Conservation (phyloP, 73 alveolate species). For the Uronychia binucleata region DNA sequence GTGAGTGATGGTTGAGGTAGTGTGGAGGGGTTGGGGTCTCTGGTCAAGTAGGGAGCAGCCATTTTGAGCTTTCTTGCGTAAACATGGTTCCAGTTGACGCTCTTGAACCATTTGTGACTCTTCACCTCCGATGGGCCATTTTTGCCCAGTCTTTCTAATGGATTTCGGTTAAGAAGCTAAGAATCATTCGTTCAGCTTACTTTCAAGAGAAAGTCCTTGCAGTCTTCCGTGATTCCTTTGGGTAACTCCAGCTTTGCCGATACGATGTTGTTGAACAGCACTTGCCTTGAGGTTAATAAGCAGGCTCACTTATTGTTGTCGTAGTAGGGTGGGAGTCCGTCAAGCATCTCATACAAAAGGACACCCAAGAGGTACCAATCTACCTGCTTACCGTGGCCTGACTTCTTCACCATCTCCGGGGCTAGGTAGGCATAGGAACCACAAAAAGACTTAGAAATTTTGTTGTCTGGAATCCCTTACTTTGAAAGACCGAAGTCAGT, state of each 20-base stretch:
- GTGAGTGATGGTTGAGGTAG: too few relatives aligned
- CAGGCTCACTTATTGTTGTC: conserved; percentile 72
- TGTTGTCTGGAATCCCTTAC: conserved; percentile 79
- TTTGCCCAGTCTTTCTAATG: background rate
- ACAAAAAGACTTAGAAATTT: conserved; percentile 84
- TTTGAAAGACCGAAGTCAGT: conserved; percentile 94
- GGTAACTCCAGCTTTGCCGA: conserved; percentile 56
- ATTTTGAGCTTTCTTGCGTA: background rate
- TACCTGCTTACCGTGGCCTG: conserved; percentile 91
- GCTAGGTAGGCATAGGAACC: conserved; percentile 94
- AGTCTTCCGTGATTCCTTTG: background rate
- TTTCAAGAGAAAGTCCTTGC: background rate
- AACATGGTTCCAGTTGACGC: background rate
- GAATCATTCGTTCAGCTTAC: background rate
- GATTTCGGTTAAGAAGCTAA: background rate
- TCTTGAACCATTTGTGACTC: background rate
- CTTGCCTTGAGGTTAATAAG: conserved; percentile 53
- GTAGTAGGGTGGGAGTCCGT: conserved; percentile 89
- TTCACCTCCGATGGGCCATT: background rate
- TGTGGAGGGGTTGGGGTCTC: too few relatives aligned
- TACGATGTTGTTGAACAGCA: background rate
- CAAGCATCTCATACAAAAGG: conserved; percentile 87
- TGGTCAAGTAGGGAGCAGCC: background rate
- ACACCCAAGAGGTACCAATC: conserved; percentile 96
- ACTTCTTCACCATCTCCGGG: conserved; percentile 93